These are phyloP conservation scores for Coemansia brasiliensis DNA, from an alignment of 192 early-diverging fungal species.

Conservation along the genomic window DNA sequence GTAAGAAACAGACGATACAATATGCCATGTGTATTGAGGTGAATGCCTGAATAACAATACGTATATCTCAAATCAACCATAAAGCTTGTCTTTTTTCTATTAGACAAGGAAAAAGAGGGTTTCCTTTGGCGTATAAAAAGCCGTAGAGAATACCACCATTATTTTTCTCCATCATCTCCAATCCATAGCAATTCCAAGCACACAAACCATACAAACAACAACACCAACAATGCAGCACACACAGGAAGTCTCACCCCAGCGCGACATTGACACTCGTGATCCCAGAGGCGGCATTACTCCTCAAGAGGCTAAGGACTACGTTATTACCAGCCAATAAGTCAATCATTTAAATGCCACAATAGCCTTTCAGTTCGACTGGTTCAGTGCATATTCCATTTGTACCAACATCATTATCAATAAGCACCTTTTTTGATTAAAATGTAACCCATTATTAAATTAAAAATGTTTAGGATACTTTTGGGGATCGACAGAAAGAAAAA, in stretches of 20 bases:
- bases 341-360: no score
- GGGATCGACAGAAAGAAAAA: no score
- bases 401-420: neutral
- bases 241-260: neutral
- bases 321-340: neutral
- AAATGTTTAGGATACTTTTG: neutral
- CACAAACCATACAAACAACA: neutral
- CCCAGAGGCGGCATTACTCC: slow-evolving; percentile 19
- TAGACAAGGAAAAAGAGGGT: no score
- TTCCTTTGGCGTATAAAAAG: no score
- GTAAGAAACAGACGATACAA: no score
- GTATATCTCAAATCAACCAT: slow-evolving; percentile 1
- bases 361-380: no score
- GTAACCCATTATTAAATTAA: neutral
- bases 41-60: no score
- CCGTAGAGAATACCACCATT: no score
- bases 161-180: no score
- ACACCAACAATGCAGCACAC: neutral
- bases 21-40: no score
- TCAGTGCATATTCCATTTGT: neutral
- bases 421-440: slow-evolving; percentile 8
- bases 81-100: neutral
- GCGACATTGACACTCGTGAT: slow-evolving; percentile 40
- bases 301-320: slow-evolving; percentile 32
- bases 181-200: no score